Evolutionary conservation across 306 rosid genomes (phyloP).

Genomic region (Vachellia collinsii): DNA sequence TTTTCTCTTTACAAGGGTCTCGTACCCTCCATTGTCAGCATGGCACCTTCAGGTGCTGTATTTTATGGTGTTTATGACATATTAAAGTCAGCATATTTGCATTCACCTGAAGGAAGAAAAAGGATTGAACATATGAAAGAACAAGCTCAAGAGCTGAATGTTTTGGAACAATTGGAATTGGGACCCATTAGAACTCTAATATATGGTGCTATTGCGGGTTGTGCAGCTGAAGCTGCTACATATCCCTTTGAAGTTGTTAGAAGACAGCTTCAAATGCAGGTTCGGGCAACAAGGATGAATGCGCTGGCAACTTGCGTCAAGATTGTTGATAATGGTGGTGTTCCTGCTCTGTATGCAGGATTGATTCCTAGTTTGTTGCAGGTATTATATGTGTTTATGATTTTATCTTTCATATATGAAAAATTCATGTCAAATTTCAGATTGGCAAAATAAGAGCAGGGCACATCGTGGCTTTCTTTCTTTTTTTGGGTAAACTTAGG

Average conservation of each 20-base stretch:
- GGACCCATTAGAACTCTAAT: slow-evolving; percentile 83
- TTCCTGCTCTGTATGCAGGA: slow-evolving; percentile 89
- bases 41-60: slow-evolving; percentile 99
- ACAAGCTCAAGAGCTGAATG: slow-evolving; percentile 63
- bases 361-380: slow-evolving; percentile 90
- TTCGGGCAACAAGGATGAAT: slow-evolving; percentile 70
- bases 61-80: slow-evolving; percentile 92
- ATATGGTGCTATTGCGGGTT: slow-evolving; percentile 94
- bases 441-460: slow-evolving; percentile 11
- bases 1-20: slow-evolving; percentile 93
- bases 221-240: slow-evolving; percentile 94
- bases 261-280: slow-evolving; percentile 93
- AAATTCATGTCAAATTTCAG: slow-evolving; percentile 11
- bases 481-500: background rate
- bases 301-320: slow-evolving; percentile 74
- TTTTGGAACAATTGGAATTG: slow-evolving; percentile 86
- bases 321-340: slow-evolving; percentile 87
- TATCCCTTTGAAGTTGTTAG: slow-evolving; percentile 96
- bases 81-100: slow-evolving; percentile 80
- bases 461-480: background rate
- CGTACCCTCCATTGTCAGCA: slow-evolving; percentile 87
- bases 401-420: slow-evolving; percentile 23
- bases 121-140: slow-evolving; percentile 70
- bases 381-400: slow-evolving; percentile 49
- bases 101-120: slow-evolving; percentile 85